These are phyloP conservation scores for Neocucurbitaria cava DNA, from an alignment of 2,329 filamentous ascomycete species.

Conservation along the genomic window DNA sequence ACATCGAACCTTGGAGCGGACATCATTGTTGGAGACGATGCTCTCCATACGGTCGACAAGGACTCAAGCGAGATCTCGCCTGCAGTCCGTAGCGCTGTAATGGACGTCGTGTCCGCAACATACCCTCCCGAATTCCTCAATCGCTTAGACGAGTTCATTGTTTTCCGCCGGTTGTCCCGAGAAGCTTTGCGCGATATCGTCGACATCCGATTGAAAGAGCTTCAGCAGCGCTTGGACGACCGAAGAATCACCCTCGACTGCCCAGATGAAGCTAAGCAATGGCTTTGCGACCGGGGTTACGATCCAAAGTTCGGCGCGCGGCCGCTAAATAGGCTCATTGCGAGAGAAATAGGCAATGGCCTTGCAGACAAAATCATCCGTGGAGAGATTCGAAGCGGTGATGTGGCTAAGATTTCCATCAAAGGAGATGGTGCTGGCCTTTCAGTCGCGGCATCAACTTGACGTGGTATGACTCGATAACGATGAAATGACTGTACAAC, in stretches of 20 bases:
- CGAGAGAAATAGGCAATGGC: slow-evolving; percentile 85
- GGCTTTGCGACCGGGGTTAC: slow-evolving; percentile 89
- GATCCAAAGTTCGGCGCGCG: slow-evolving; percentile 90
- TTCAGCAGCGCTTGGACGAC: slow-evolving; percentile 83
- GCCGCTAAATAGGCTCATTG: slow-evolving; percentile 88
- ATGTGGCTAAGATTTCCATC: slow-evolving; percentile 74
- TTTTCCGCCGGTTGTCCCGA: slow-evolving; percentile 86
- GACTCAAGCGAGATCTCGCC: slow-evolving; percentile 71
- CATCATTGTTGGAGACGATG: slow-evolving; percentile 80
- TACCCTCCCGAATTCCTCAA: slow-evolving; percentile 96
- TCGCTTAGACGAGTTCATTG: slow-evolving; percentile 93
- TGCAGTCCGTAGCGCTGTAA: slow-evolving; percentile 78
- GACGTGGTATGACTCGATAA: slow-evolving; percentile 14
- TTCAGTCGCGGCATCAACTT: slow-evolving; percentile 21
- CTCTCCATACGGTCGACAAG: slow-evolving; percentile 64
- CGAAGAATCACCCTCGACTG: slow-evolving; percentile 80
- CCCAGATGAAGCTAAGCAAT: slow-evolving; percentile 74
- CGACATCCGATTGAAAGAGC: slow-evolving; percentile 85
- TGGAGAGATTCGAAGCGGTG: slow-evolving; percentile 78
- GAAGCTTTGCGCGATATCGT: slow-evolving; percentile 88
- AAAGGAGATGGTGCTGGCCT: slow-evolving; percentile 57
- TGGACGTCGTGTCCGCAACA: slow-evolving; percentile 78
- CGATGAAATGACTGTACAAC: slow-evolving; percentile 32
- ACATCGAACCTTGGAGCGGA: slow-evolving; percentile 95
- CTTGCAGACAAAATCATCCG: slow-evolving; percentile 92